Evolutionary conservation across 108 stramenopile species (phyloP), one percentile per base, ranked within the genome.

Genomic region (Nitzschia inconspicua): DNA sequence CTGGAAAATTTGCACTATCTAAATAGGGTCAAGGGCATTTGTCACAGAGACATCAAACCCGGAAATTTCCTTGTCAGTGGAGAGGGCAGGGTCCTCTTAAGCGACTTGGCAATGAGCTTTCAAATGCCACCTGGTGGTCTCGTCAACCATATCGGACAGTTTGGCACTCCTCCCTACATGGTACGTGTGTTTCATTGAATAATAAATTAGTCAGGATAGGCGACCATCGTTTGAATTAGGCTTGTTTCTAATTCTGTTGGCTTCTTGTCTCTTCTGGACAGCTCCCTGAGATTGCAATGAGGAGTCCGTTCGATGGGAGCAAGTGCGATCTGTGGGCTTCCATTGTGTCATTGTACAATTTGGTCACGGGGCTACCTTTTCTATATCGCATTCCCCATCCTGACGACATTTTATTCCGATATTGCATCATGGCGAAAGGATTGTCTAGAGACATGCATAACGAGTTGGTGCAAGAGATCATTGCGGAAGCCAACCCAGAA

Each of bases 71-170:
- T 74, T 9, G 68, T 74, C 19, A 52, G 79, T 5, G 58, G 57
- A 7, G 49, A 68, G 8, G 68, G 54, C 14, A 52, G 50, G 16
- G 22, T 66, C 19, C 27, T 66, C 9, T 53, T 65, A 20, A 35
- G 68, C 11, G 86, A 87, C 53, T 58, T 87, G 56, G 86, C 83
- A 56, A 77, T 87, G 83, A 74, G 72, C 23, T 51, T 84, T 23
- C 75, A 73, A 29, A 63, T 81, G 14, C 84, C 82, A 13, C 50
- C 44, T 27, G 70, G 71, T 3, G 68, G 66, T 13, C 4, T 47
- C 19, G 71, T 3, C 54, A 63, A 26, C 10, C 27, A 58, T 29
- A 43, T 58, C 13, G 80, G 82, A 44, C 71, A 70, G 2, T 83
- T 82, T 49, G 72, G 52, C n/a, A 80, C 83, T 24, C 59, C 34